phyloP scores from a whole-genome alignment of 495 filamentous ascomycete genomes.

The Penicillium angulare region DNA sequence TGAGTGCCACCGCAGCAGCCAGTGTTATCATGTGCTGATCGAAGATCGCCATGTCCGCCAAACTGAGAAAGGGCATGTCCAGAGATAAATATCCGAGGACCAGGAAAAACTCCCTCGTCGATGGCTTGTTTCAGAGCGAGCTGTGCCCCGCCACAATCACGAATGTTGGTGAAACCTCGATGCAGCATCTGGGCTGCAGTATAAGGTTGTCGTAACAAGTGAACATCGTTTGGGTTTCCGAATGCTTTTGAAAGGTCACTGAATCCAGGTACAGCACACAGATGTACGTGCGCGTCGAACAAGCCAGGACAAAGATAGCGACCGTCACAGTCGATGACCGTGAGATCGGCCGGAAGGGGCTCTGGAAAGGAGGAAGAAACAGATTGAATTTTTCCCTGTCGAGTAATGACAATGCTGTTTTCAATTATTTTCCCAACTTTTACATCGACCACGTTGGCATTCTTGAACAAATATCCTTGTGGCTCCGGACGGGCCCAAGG shows the following conservation, averaged over 20 bases:
- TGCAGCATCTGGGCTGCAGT: conserved; percentile 46
- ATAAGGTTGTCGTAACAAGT: conserved; percentile 44
- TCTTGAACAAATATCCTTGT: conserved; percentile 29
- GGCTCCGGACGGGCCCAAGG: conserved; percentile 32
- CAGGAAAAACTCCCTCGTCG: conserved; percentile 47
- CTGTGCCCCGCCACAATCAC: conserved; percentile 53
- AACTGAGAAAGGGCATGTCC: conserved; percentile 48
- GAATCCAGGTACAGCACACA: conserved; percentile 43
- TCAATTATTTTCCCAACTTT: conserved; percentile 23
- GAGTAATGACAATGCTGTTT: conserved; percentile 15
- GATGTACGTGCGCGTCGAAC: conserved; percentile 57
- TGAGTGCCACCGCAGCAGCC: conserved; percentile 44
- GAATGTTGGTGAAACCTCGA: conserved; percentile 52
- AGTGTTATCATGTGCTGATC: conserved; percentile 31
- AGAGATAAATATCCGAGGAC: conserved; percentile 48
- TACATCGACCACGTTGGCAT: conserved; percentile 38
- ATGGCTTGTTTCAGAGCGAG: conserved; percentile 51
- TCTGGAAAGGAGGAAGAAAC: conserved; percentile 12
- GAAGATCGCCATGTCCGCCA: conserved; percentile 54
- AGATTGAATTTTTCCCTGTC: conserved; percentile 18
- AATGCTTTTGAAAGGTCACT: conserved; percentile 25
- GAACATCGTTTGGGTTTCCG: conserved; percentile 26
- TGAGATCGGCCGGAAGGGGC: conserved; percentile 9
- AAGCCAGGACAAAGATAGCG: conserved; percentile 52
- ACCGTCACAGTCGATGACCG: conserved; percentile 39